Percentiles rank a stretch among this genome's conserved stretches.
These are phyloP conservation scores for Spirogloea muscicola DNA, from an alignment of 139 green algal species.

Conservation along the genomic window DNA sequence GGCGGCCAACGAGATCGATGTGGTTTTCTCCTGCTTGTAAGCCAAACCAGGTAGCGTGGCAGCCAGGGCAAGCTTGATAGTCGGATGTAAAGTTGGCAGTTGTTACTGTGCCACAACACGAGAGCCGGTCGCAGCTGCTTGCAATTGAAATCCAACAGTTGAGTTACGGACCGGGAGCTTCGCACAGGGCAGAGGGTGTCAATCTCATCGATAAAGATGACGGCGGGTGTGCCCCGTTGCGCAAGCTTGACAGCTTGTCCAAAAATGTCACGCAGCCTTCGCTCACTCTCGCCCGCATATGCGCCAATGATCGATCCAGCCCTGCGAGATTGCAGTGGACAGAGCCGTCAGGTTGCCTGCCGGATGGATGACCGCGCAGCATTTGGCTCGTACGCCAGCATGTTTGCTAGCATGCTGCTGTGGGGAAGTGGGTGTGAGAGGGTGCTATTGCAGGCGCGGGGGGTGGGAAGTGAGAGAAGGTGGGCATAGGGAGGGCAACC, in stretches of 20 bases:
- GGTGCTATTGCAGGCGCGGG: neutral
- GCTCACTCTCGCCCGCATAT: constrained; percentile 76
- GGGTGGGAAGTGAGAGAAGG: constrained; percentile 1
- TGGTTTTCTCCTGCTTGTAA: no score
- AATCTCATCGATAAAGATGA: constrained; percentile 87
- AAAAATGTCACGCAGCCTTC: constrained; percentile 75
- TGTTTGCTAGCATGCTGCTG: neutral
- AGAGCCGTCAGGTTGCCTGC: no score
- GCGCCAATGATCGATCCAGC: constrained; percentile 34
- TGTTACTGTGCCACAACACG: no score
- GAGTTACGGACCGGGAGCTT: constrained; percentile 39
- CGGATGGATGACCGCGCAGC: no score
- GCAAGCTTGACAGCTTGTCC: constrained; percentile 56
- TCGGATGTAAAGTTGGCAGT: no score
- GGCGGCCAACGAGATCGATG: no score
- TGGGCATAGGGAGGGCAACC: neutral
- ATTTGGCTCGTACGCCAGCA: no score
- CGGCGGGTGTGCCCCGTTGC: constrained; percentile 43
- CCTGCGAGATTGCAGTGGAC: no score
- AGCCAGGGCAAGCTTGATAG: no score
- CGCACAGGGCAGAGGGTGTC: constrained; percentile 81
- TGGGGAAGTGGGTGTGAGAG: neutral
- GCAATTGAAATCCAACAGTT: no score
- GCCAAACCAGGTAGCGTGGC: no score
- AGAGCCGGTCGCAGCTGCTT: no score